These are phyloP conservation scores for Cupressus sempervirens DNA, from an alignment of 75 land plant species.

Conservation along the genomic window DNA sequence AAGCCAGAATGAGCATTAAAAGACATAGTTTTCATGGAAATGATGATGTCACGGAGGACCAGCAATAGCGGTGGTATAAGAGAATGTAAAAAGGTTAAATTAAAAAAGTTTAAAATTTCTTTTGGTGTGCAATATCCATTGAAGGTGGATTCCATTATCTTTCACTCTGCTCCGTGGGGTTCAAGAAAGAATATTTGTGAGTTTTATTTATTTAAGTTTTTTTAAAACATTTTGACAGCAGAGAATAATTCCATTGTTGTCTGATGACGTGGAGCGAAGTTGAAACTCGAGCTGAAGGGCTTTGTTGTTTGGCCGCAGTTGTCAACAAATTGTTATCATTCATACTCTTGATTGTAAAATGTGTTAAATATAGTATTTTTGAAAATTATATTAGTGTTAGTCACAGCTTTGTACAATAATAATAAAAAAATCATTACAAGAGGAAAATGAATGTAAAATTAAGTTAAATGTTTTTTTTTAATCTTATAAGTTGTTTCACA, in stretches of 20 bases:
- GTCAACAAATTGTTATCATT: neutral
- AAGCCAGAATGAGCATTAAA: neutral
- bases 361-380: too few species aligned
- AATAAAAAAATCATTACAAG: too few species aligned
- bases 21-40: neutral
- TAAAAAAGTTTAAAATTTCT: neutral
- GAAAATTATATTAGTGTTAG: too few species aligned
- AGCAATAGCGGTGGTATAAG: neutral
- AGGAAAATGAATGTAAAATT: neutral
- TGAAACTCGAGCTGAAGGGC: neutral
- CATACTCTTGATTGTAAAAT: neutral
- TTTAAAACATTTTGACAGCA: neutral
- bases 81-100: neutral
- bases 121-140: neutral
- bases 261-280: neutral
- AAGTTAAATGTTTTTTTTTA: neutral
- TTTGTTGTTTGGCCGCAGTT: neutral
- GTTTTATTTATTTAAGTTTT: neutral
- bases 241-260: neutral
- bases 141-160: neutral
- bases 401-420: too few species aligned
- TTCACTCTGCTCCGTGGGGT: neutral
- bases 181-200: neutral
- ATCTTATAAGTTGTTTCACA: neutral
- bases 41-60: neutral